phyloP scores from a whole-genome alignment of 352 stramenopile genomes.

The Globisporangium radiosum region DNA sequence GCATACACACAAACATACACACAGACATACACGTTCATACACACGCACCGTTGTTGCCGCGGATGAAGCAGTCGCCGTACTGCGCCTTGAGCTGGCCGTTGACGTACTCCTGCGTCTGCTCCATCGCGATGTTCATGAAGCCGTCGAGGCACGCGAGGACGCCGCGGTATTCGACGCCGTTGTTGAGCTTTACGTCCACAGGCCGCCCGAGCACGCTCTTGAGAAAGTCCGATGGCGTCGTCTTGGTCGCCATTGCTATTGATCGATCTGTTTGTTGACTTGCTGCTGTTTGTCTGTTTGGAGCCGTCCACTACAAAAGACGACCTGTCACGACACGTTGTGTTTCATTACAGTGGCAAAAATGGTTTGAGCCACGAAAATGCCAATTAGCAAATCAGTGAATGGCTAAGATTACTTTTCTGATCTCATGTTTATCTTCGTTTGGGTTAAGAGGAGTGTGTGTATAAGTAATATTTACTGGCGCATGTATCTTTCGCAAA shows the following conservation, averaged over 20 bases:
- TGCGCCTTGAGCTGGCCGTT: constrained; percentile 98
- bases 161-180: constrained; percentile 97
- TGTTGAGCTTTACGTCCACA: constrained; percentile 99
- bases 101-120: constrained; percentile 99
- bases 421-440: too few relatives aligned
- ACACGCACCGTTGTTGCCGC: constrained; percentile 96
- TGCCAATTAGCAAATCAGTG: too few relatives aligned
- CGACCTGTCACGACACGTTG: too few relatives aligned
- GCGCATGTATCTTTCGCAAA: too few relatives aligned
- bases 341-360: too few relatives aligned
- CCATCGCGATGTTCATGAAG: constrained; percentile 99
- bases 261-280: constrained; percentile 15
- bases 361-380: too few relatives aligned
- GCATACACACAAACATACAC: neutral
- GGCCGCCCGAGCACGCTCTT: constrained; percentile 92
- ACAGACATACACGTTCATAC: constrained; percentile 23
- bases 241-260: constrained; percentile 35
- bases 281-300: constrained; percentile 9
- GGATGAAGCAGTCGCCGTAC: constrained; percentile 99
- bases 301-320: too few relatives aligned
- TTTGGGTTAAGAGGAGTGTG: too few relatives aligned
- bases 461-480: too few relatives aligned
- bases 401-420: too few relatives aligned
- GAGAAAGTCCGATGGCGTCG: constrained; percentile 89
- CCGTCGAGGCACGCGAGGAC: constrained; percentile 98